Base-by-base conservation (phyloP, 768 basidiomycete species). In the Trametes coccinea region DNA sequence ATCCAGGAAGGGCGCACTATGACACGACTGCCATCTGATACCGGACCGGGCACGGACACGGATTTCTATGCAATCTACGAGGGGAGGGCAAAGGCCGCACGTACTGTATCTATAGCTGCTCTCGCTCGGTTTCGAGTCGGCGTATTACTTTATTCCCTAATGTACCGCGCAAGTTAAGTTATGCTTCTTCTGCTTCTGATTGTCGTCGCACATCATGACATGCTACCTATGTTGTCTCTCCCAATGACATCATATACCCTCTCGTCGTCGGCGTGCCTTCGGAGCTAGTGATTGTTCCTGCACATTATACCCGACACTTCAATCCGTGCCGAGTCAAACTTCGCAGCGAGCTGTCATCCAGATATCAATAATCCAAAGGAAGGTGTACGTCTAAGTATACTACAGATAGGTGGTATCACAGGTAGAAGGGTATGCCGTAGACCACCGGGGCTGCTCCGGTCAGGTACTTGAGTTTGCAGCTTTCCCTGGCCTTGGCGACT, bases 401-500 rank as follows among this genome's bases (percentile, higher is more conserved):
- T 39, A 49, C 27, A 53, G 10, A 40, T 16, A 4, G 22, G 39
- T 40, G 49, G 47, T 62, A 58, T 68, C 72, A 84, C 61, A 97
- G 72, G 74, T 92, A 93, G 69, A 95, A 93, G 2, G 97, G 97
- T 67, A 99, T 89, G 2, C 97, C 97, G 71, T 98, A 98, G 10
- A 95, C 88, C 0, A 99, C 88, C 13, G 94, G 90, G 11, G 97
- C 95, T 0, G 95, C 95, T 1, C 96, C 97, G 31, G 95, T 98
- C 59, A 98, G 78, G 73, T 94, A 98, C 72, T 86, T 90, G 39
- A 99, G 78, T 76, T 95, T 95, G 76, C 95, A 97, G 17, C 79
- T 79, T 27, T 89, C 84, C 65, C 97, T 80, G 29, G 93, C 86
- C 63, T 83, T 78, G 2, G 90, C 91, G 11, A 99, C 86, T 0